phyloP scores from a whole-genome alignment of 306 rosid species.

The Ochetophila trinervis region DNA sequence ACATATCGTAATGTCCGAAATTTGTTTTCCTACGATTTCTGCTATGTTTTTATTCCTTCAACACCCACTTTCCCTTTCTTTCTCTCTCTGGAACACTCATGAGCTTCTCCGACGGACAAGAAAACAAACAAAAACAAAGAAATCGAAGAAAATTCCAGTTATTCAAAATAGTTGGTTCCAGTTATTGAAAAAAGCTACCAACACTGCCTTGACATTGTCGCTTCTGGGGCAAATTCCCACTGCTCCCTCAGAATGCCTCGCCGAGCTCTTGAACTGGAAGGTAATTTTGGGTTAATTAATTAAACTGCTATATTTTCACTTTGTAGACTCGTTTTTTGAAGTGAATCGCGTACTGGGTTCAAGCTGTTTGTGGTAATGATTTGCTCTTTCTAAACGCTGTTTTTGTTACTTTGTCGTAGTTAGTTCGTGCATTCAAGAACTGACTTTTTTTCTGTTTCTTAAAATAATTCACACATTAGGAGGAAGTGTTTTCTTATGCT shows the following conservation, averaged over 20 bases:
- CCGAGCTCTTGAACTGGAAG: slow-evolving; percentile 41
- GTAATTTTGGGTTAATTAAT: slow-evolving; percentile 27
- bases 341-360: not conserved
- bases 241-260: slow-evolving; percentile 39
- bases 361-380: not conserved
- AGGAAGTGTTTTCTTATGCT: too few relatives aligned
- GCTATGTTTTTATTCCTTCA: too few relatives aligned
- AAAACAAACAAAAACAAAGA: not conserved
- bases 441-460: too few relatives aligned
- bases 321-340: not conserved
- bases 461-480: too few relatives aligned
- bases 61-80: too few relatives aligned
- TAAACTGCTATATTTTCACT: not conserved
- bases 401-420: too few relatives aligned
- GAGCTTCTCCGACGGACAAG: too few relatives aligned
- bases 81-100: too few relatives aligned
- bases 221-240: not conserved
- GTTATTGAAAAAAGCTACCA: not conserved
- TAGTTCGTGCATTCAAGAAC: too few relatives aligned
- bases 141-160: not conserved
- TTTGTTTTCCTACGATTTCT: too few relatives aligned
- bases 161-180: not conserved
- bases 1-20: too few relatives aligned
- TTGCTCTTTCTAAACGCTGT: too few relatives aligned
- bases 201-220: not conserved